Evolutionary conservation across 2,329 filamentous ascomycete genomes (phyloP).

Genomic region (Ampelomyces quisqualis): DNA sequence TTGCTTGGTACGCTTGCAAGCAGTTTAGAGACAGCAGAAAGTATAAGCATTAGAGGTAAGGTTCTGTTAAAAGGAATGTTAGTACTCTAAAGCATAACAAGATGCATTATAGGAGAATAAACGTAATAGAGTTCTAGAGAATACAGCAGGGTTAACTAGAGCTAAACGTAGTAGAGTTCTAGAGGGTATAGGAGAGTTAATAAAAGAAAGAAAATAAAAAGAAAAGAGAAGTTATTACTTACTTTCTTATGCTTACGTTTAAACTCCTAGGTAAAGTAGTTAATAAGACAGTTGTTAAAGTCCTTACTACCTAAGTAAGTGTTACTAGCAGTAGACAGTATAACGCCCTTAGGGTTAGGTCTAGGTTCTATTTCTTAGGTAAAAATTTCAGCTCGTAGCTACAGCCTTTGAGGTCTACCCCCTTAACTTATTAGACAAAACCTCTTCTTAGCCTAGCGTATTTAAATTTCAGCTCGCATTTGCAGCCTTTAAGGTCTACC

Average conservation of each 20-base stretch:
- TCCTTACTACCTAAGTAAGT: constrained; percentile 98
- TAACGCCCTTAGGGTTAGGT: too few relatives aligned
- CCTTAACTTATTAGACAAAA: too few relatives aligned
- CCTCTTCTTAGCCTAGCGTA: too few relatives aligned
- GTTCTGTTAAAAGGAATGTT: constrained; percentile 66
- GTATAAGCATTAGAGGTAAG: constrained; percentile 84
- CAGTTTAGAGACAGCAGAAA: constrained; percentile 94
- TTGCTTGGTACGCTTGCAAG: constrained; percentile 99
- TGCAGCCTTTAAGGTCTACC: too few relatives aligned
- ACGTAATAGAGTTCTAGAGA: not conserved
- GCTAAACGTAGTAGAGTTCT: not conserved
- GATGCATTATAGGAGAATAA: not conserved
- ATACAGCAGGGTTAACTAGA: not conserved
- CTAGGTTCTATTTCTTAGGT: too few relatives aligned
- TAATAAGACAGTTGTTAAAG: constrained; percentile 96
- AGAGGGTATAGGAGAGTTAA: not conserved
- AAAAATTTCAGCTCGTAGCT: too few relatives aligned
- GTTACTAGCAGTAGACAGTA: constrained; percentile 95
- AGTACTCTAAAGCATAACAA: not conserved
- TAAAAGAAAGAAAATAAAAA: too few relatives aligned
- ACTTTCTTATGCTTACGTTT: constrained; percentile 57
- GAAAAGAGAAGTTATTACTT: not conserved
- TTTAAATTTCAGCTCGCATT: too few relatives aligned
- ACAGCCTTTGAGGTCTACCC: too few relatives aligned
- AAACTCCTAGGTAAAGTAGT: constrained; percentile 93